Evolutionary conservation across 176 grass and related monocot species (phyloP).

Genomic region (Paspalum notatum): DNA sequence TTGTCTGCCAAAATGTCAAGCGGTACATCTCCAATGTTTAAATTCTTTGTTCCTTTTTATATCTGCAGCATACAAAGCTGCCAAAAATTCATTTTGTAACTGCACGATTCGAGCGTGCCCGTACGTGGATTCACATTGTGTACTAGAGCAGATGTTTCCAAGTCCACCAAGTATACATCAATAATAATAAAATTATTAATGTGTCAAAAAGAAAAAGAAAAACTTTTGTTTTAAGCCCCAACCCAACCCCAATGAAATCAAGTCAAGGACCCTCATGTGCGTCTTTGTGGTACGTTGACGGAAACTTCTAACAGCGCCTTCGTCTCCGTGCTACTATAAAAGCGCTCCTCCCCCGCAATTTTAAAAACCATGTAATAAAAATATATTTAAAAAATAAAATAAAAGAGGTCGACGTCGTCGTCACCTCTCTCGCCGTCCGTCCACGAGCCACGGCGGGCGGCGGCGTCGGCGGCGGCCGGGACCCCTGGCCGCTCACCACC

Average conservation of each 20-base stretch:
- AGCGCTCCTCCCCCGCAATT: constrained; percentile 11
- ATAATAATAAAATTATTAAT: background rate
- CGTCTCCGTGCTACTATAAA: constrained; percentile 36
- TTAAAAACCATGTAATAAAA: constrained; percentile 31
- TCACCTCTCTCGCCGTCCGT: constrained; percentile 50
- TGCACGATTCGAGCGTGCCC: background rate
- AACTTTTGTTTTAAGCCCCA: background rate
- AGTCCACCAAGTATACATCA: background rate
- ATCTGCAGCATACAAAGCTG: too few species aligned
- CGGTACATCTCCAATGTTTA: background rate
- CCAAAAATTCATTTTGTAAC: background rate
- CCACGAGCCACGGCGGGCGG: constrained; percentile 46
- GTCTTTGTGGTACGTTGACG: background rate
- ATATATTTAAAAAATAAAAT: constrained; percentile 24
- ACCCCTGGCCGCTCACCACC: constrained; percentile 12
- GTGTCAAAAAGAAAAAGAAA: background rate
- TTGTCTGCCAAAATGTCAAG: background rate
- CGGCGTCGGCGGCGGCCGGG: constrained; percentile 41
- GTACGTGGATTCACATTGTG: background rate
- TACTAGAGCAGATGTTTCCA: background rate
- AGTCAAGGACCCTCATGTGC: background rate
- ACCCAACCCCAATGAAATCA: background rate
- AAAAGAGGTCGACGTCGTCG: constrained; percentile 41
- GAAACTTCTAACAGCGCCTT: background rate
- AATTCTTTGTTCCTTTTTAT: constrained; percentile 49